Base-by-base conservation (phyloP, 306 rosid species). In the Vachellia pachyceras region DNA sequence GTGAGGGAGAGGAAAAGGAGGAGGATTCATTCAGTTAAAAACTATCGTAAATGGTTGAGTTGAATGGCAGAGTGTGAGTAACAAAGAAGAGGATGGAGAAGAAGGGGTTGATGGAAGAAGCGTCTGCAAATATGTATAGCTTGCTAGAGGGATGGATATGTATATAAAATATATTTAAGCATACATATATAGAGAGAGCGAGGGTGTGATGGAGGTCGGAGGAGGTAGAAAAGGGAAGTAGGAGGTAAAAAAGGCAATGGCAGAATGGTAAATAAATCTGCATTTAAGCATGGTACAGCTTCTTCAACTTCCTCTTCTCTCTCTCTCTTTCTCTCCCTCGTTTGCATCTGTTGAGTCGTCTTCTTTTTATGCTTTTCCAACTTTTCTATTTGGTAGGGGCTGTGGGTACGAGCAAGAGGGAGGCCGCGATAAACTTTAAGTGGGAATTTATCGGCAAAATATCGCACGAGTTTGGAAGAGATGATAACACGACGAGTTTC, bases 1-100 rank as follows among this genome's bases (percentile, higher is more conserved):
- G 41, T 7, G 73, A 55, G 70, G 61, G 49, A 54, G 78, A 25
- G 42, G 67, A 52, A 52, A 58, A 14, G 69, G 57, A 81, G 73
- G 66, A 41, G 12, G 66, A 69, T 64, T 44, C 79, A 50, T 49
- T 20, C 54, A 80, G 57, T 39, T 22, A 4, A 72, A 46, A 69
- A 60, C 13, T 3, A n/a, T 4, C 36, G 25, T 10, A 44, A 42
- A 45, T 23, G 4, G 50, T 64, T 36, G 45, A 29, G 42, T 44
- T 15, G 7, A 58, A 47, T 14, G 63, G 45, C 23, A 40, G 60
- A 10, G 58, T 36, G n/a, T 44, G 6, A 70, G 44, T 12, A 20
- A 12, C 11, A 0, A 13, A 52, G 33, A 29, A 42, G 55, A 64
- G 52, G 7, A 18, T 3, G 10, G 2, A 18, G 50, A 25, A 1